Percentiles rank a stretch among this genome's conserved stretches.
Conservation (phyloP, 2,329 filamentous ascomycete genomes). For the Chalaropsis thielavioides region DNA sequence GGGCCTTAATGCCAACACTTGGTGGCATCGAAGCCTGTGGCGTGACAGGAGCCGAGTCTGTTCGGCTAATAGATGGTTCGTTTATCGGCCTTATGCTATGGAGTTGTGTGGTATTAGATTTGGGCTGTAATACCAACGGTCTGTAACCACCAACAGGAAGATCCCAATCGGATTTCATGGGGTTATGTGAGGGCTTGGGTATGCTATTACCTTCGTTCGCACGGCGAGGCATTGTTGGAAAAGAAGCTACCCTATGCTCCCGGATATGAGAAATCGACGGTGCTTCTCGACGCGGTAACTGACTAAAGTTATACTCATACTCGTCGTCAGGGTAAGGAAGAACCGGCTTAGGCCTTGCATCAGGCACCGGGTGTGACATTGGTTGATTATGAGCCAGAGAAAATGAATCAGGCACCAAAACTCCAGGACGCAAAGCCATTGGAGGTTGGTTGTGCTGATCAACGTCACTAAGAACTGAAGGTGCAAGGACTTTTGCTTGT, state of each 20-base stretch:
- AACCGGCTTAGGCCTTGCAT: not conserved
- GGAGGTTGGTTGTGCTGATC: not conserved
- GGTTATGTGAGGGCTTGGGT: not conserved
- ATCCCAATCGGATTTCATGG: not conserved
- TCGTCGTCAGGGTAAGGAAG: slow-evolving; percentile 16
- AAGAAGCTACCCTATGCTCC: not conserved
- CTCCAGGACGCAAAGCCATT: slow-evolving; percentile 5
- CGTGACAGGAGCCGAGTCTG: not conserved
- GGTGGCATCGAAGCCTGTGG: not conserved
- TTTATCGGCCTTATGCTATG: not conserved
- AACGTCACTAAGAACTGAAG: not conserved
- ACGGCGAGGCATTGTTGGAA: not conserved
- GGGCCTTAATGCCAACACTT: not conserved
- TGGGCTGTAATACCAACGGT: not conserved
- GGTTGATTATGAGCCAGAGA: not conserved
- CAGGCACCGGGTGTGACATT: not conserved
- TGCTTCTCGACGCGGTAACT: not conserved
- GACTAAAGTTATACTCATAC: not conserved
- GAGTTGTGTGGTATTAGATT: not conserved
- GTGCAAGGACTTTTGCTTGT: not conserved
- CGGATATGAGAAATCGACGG: not conserved
- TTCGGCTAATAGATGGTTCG: not conserved
- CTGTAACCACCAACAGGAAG: not conserved
- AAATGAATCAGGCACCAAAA: not conserved
- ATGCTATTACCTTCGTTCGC: not conserved